Percentiles rank a stretch among this genome's conserved stretches.
Conservation (phyloP, 2,329 filamentous ascomycete genomes). For the Fusarium burgessii region DNA sequence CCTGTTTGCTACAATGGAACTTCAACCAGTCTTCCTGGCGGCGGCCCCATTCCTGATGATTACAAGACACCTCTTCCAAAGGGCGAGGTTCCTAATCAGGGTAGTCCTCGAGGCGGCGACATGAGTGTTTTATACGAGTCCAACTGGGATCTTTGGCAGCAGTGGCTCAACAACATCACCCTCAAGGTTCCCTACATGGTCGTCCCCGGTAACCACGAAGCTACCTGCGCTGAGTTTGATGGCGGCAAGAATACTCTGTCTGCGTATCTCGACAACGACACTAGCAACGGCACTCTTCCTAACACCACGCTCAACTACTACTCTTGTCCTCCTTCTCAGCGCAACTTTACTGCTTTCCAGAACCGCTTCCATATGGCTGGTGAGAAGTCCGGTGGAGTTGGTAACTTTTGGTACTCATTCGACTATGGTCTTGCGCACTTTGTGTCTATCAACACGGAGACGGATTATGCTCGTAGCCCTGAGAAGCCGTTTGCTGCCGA, state of each 20-base stretch:
- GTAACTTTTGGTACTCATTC: neutral
- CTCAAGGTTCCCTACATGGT: slow-evolving; percentile 4
- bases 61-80: neutral
- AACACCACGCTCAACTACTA: slow-evolving; percentile 7
- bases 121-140: slow-evolving; percentile 7
- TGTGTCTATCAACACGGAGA: slow-evolving; percentile 8
- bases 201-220: slow-evolving; percentile 4
- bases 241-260: neutral
- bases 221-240: neutral
- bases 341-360: slow-evolving; percentile 12
- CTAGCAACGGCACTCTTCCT: neutral
- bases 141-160: slow-evolving; percentile 23
- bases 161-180: slow-evolving; percentile 9
- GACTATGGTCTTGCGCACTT: slow-evolving; percentile 7
- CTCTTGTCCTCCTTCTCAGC: slow-evolving; percentile 1
- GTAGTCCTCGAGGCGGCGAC: slow-evolving; percentile 3
- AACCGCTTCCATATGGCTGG: slow-evolving; percentile 10
- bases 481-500: slow-evolving; percentile 1
- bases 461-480: neutral
- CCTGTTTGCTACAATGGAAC: slow-evolving; percentile 13
- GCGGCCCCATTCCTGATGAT: neutral
- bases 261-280: neutral
- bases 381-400: neutral
- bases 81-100: neutral
- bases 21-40: neutral